A percentile compares a stretch with the other conserved stretches of the same genome.
Conservation (phyloP, 176 grass and related monocot species). For the bread wheat (Triticum aestivum) region IWGSC_CS_RefSeq_v2.1 NC_057800.1:716762397-716762896, state of each 20-base stretch:
- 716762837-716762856: slow-evolving; percentile 40
- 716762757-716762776: background rate
- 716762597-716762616: slow-evolving; percentile 47
- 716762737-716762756: background rate
- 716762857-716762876: slow-evolving; percentile 15
- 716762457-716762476: no score
- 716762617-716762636: slow-evolving; percentile 49
- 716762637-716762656: slow-evolving; percentile 61
- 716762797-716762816: slow-evolving; percentile 73
- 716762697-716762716: background rate
- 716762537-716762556: no score
- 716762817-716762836: slow-evolving; percentile 68
- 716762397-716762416: no score
- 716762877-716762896: background rate
- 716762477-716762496: no score
- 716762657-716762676: slow-evolving; percentile 87
- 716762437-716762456: no score
- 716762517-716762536: no score
- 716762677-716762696: slow-evolving; percentile 37
- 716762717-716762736: background rate
- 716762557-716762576: background rate
- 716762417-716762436: no score
- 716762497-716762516: no score
- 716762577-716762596: background rate
- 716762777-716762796: slow-evolving; percentile 29